Evolutionary conservation across 768 basidiomycete species (phyloP).

Genomic region (Xanthoconium purpureum): DNA sequence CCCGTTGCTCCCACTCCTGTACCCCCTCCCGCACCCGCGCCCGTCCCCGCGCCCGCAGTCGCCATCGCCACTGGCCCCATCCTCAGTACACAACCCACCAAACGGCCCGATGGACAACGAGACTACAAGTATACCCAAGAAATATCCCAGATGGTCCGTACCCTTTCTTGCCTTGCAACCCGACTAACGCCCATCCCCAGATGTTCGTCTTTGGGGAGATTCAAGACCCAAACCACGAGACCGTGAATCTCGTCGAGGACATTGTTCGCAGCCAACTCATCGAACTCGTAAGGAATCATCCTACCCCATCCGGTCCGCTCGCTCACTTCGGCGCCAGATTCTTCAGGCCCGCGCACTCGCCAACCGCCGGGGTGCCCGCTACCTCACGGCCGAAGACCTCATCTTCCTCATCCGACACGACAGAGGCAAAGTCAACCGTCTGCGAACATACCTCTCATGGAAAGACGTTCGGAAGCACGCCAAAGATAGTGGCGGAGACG

Average conservation of each 20-base stretch:
- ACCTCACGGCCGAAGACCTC: slow-evolving; percentile 88
- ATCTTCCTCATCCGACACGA: slow-evolving; percentile 96
- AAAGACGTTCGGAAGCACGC: slow-evolving; percentile 96
- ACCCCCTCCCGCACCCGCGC: background rate
- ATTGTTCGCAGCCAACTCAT: slow-evolving; percentile 88
- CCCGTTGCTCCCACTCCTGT: slow-evolving; percentile 15
- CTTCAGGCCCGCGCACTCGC: slow-evolving; percentile 86
- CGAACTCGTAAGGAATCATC: slow-evolving; percentile 59
- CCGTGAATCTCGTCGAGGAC: slow-evolving; percentile 93
- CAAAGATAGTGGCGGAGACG: slow-evolving; percentile 84
- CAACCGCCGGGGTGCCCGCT: slow-evolving; percentile 77
- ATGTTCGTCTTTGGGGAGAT: slow-evolving; percentile 98
- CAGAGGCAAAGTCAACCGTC: slow-evolving; percentile 87
- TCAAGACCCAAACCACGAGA: slow-evolving; percentile 82
- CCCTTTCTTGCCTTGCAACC: background rate
- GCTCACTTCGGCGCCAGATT: slow-evolving; percentile 48
- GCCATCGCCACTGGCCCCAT: slow-evolving; percentile 8
- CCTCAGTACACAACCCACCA: slow-evolving; percentile 8
- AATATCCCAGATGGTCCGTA: slow-evolving; percentile 86
- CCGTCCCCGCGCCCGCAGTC: background rate
- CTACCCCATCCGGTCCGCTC: background rate
- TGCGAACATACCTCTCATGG: slow-evolving; percentile 93
- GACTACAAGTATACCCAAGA: slow-evolving; percentile 91
- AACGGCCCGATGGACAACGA: slow-evolving; percentile 30
- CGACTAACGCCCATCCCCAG: slow-evolving; percentile 34